Base-by-base conservation (phyloP, 106 monocot genomes). In the Phalaenopsis aphrodite region DNA sequence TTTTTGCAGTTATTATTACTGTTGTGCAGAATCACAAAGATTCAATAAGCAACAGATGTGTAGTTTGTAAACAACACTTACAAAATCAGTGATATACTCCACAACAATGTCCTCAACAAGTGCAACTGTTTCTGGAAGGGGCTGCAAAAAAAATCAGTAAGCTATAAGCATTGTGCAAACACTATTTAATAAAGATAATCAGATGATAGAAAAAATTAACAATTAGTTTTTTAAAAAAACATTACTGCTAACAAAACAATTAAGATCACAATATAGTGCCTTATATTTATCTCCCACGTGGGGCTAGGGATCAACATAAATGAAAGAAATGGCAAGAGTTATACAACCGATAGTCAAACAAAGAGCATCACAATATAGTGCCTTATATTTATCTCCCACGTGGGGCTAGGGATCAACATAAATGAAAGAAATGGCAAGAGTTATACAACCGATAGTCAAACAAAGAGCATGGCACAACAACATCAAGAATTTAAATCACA, bases 91-190 rank as follows among this genome's bases (percentile, higher is more conserved):
- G 23, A 99, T 83, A 81, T 99, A 95, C 76, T 94, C 94, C 36
- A 99, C 83, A 81, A 91, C 93, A 81, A 99, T 99, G 82, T 99
- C 98, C 82, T 99, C 98, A 55, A 99, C 83, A 56, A 99, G 82
- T 8, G 94, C 85, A 81, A 99, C 88, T 77, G 98, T 90, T 88
- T 99, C 98, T 71, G 98, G 94, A 82, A 99, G 93, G 73, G 94
- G 98, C 98, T 99, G 85, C 86, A 90, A 91, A 79, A 90, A 69
- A 3, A 38, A 69, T 11, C 19, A 69, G 8, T 69, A 14, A 69
- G 12, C 39, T 39, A 69, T 37, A 69, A 38, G 69, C 52, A 12
- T 52, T 12, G 10, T 5, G 12, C 18, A 61, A 61, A 21, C 61
- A 21, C 21, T 61, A 21, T 21, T 61, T 61, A 5, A 61, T 21